These are phyloP conservation scores for Melanomma pulvis-pyrius DNA, from an alignment of 495 filamentous ascomycete species.

Conservation along the genomic window DNA sequence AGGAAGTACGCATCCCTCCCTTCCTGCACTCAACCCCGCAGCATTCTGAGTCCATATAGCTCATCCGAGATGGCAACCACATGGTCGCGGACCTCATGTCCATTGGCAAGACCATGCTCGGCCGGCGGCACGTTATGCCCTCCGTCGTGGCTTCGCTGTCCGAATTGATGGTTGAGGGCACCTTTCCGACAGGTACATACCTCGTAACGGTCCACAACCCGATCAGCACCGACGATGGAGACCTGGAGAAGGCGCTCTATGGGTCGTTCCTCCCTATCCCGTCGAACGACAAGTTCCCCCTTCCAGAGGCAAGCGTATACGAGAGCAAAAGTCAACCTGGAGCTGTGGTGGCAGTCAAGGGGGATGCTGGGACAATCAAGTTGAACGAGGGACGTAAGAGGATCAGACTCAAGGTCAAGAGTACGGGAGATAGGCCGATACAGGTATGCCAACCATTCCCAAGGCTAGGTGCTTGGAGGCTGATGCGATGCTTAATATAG, in stretches of 20 bases:
- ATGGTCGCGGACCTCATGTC: conserved; percentile 91
- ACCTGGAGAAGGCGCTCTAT: conserved; percentile 84
- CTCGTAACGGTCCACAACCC: conserved; percentile 94
- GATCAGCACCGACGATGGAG: conserved; percentile 82
- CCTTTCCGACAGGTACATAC: conserved; percentile 87
- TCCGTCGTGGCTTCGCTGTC: conserved; percentile 73
- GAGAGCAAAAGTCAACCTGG: conserved; percentile 72
- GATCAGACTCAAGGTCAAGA: conserved; percentile 75
- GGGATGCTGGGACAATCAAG: conserved; percentile 56
- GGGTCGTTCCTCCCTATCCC: conserved; percentile 91
- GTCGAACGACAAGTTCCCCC: conserved; percentile 60
- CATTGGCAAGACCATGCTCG: conserved; percentile 87
- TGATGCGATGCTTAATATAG: conserved; percentile 40
- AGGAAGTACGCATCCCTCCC: conserved; percentile 63
- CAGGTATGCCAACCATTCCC: conserved; percentile 57
- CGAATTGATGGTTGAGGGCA: conserved; percentile 92
- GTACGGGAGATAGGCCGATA: conserved; percentile 87
- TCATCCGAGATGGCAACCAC: conserved; percentile 96
- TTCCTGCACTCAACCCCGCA: neutral
- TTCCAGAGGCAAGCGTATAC: conserved; percentile 63
- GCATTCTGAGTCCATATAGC: conserved; percentile 49
- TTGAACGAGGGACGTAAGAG: conserved; percentile 77
- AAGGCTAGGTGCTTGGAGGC: neutral
- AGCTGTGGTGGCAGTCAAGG: conserved; percentile 71
- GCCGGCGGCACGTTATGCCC: conserved; percentile 89